These are phyloP conservation scores for Diversispora epigaea DNA, from an alignment of 192 early-diverging fungal species.

Conservation along the genomic window DNA sequence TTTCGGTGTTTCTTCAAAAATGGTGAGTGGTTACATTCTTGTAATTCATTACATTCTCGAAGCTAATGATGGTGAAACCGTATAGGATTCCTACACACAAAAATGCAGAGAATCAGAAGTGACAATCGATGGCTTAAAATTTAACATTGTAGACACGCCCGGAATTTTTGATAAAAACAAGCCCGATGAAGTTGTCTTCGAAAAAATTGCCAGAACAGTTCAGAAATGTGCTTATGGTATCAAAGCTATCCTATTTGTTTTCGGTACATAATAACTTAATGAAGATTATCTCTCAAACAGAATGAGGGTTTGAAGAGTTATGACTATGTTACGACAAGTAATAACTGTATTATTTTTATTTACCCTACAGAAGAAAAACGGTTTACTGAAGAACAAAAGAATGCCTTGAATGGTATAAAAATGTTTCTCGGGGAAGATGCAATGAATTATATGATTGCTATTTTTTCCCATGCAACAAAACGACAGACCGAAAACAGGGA, in stretches of 20 bases:
- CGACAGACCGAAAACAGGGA: conserved; percentile 11
- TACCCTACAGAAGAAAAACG: conserved; percentile 9
- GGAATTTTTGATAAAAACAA: conserved; percentile 21
- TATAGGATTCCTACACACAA: conserved; percentile 17
- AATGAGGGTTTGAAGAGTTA: background rate
- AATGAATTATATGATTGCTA: conserved; percentile 19
- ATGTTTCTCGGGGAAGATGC: conserved; percentile 13
- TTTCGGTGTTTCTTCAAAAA: conserved; percentile 7
- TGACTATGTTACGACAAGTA: conserved; percentile 8
- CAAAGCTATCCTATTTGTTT: conserved; percentile 28
- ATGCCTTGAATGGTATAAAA: background rate
- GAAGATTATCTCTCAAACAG: background rate
- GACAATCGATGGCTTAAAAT: background rate
- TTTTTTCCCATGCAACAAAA: conserved; percentile 25
- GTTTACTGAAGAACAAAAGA: conserved; percentile 16
- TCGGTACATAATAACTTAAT: conserved; percentile 13
- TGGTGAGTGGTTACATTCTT: conserved; percentile 7
- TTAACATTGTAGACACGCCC: conserved; percentile 5
- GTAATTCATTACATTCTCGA: background rate
- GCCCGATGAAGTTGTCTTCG: background rate
- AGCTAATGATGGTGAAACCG: background rate
- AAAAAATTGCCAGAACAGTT: conserved; percentile 1
- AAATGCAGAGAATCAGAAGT: background rate
- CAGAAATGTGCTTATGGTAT: conserved; percentile 8
- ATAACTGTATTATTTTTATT: conserved; percentile 3